phyloP scores from a whole-genome alignment of 2,329 filamentous ascomycete genomes.

The Eutypella sp. region DNA sequence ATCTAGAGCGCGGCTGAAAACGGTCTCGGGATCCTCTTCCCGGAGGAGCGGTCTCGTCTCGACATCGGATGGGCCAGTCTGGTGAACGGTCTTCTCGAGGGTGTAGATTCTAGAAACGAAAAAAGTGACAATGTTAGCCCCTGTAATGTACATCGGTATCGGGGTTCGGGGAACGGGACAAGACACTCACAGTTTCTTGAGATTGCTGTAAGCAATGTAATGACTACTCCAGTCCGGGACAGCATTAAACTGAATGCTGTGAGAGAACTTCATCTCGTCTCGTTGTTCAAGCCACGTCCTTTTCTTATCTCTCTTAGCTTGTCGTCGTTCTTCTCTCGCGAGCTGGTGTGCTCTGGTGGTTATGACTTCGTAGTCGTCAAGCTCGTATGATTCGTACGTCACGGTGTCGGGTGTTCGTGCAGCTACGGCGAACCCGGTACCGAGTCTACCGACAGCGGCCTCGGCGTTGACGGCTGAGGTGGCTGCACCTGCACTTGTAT shows the following conservation, averaged over 20 bases:
- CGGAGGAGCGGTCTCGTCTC: conserved; percentile 81
- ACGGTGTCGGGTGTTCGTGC: too few relatives aligned
- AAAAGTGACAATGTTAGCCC: too few relatives aligned
- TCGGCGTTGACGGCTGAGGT: not conserved
- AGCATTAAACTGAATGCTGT: conserved; percentile 98
- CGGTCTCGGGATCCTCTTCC: conserved; percentile 68
- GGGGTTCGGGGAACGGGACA: too few relatives aligned
- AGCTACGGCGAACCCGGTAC: too few relatives aligned
- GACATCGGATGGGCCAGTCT: conserved; percentile 59
- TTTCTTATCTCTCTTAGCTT: conserved; percentile 55
- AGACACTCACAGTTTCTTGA: conserved; percentile 84
- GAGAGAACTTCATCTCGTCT: conserved; percentile 98
- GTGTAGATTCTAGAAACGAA: conserved; percentile 72
- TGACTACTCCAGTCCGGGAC: conserved; percentile 99
- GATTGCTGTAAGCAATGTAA: conserved; percentile 96
- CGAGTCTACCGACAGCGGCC: not conserved
- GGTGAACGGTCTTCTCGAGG: conserved; percentile 79
- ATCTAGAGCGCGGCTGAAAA: conserved; percentile 78
- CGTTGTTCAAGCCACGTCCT: conserved; percentile 64
- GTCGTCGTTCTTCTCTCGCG: conserved; percentile 29
- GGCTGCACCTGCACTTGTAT: conserved; percentile 3
- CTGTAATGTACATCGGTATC: too few relatives aligned
- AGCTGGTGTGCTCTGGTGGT: conserved; percentile 23
- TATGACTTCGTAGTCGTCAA: conserved; percentile 34
- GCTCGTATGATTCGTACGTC: conserved; percentile 31